A percentile compares a stretch with the other conserved stretches of the same genome.
Conservation (phyloP, 1,284 basidiomycete species). For the Irpex sp. region DNA sequence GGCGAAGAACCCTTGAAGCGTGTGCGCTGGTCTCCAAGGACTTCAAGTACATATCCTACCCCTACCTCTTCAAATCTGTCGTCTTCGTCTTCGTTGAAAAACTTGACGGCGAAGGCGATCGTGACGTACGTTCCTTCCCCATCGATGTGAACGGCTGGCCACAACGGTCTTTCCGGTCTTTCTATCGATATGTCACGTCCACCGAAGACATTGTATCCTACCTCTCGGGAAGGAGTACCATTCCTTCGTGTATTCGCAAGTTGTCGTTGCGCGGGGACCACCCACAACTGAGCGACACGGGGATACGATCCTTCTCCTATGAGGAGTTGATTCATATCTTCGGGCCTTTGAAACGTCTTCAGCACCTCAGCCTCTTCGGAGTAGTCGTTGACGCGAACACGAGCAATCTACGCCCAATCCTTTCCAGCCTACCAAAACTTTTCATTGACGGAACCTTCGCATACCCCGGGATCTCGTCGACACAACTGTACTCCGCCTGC, state of each 20-base stretch:
- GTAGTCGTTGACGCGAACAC: background rate
- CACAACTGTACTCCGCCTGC: background rate
- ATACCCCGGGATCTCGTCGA: too few species aligned
- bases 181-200: background rate
- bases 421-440: background rate
- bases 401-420: background rate
- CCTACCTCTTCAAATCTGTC: background rate
- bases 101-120: background rate
- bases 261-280: background rate
- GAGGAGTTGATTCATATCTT: background rate
- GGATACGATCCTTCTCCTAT: background rate
- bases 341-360: background rate
- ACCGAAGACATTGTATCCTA: background rate
- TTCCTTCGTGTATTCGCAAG: background rate
- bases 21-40: background rate
- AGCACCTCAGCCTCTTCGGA: background rate
- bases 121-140: background rate
- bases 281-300: background rate
- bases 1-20: background rate
- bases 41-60: background rate
- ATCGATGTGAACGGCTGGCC: too few species aligned
- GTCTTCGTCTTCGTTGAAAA: background rate
- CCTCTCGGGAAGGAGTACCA: background rate
- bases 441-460: background rate
- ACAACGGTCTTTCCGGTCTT: too few species aligned